Percentiles rank a stretch among this genome's conserved stretches.
Evolutionary conservation across 2,329 filamentous ascomycete species (phyloP).

Genomic region (Cercospora sesami): DNA sequence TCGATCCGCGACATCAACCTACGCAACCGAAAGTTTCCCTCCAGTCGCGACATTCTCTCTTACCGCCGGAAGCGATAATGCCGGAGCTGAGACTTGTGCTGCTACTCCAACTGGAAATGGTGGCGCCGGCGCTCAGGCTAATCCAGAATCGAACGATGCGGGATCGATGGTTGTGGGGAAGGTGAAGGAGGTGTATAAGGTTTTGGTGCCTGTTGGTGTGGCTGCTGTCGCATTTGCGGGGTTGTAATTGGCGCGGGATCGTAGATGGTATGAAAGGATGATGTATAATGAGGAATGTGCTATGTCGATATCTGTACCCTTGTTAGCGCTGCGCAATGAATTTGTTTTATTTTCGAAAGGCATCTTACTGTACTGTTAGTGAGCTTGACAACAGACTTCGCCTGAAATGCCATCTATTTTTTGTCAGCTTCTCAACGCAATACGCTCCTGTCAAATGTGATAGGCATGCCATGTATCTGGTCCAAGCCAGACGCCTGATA

Average conservation of each 20-base stretch:
- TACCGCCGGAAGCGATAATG: background rate
- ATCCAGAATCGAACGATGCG: background rate
- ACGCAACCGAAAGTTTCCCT: background rate
- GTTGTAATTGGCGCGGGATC: background rate
- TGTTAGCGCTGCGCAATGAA: too few species aligned
- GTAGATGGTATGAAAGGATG: background rate
- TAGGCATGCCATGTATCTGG: background rate
- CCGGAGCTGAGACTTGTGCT: background rate
- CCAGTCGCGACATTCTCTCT: background rate
- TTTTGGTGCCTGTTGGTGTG: constrained; percentile 8
- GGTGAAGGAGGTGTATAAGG: background rate
- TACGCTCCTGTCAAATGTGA: background rate
- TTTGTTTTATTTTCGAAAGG: too few species aligned
- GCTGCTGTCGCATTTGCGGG: constrained; percentile 1
- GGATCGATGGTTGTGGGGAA: background rate
- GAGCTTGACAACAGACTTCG: too few species aligned
- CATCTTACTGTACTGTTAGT: too few species aligned
- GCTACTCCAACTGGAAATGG: background rate
- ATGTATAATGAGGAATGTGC: background rate
- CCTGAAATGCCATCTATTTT: too few species aligned
- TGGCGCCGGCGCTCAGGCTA: background rate
- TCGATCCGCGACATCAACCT: background rate
- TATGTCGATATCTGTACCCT: background rate
- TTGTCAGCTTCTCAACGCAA: background rate
- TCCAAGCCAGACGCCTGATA: background rate